Percentiles rank a stretch among this genome's conserved stretches.
phyloP scores from a whole-genome alignment of 352 stramenopile genomes.

The Phytopythium mirpurense region DNA sequence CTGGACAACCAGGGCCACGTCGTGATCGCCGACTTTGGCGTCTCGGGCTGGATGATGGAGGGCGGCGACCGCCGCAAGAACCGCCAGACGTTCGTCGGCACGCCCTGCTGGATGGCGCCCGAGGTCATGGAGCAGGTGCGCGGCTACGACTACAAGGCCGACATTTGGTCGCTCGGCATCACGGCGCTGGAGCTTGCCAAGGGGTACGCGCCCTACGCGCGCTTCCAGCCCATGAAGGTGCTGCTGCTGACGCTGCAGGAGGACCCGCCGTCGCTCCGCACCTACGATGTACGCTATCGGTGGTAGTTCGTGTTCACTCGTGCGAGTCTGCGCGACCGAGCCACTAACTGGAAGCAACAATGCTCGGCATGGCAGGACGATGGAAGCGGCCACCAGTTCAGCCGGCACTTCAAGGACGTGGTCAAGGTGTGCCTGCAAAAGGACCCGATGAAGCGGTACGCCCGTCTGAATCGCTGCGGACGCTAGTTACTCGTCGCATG shows the following conservation, averaged over 20 bases:
- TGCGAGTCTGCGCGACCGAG: neutral
- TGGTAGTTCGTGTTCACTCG: neutral
- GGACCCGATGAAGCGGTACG: constrained; percentile 77
- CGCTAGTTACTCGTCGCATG: too few species aligned
- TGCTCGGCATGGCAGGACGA: constrained; percentile 45
- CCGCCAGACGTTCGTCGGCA: constrained; percentile 98
- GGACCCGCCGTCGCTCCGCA: constrained; percentile 90
- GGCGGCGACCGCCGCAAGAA: constrained; percentile 91
- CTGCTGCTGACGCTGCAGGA: constrained; percentile 96
- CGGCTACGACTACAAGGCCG: constrained; percentile 95
- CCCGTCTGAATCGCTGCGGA: neutral
- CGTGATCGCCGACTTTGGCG: constrained; percentile 98
- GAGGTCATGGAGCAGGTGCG: constrained; percentile 91
- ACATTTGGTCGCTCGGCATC: constrained; percentile 99
- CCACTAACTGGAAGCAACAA: neutral
- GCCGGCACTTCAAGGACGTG: constrained; percentile 84
- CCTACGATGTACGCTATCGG: constrained; percentile 71
- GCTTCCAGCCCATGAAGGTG: constrained; percentile 98
- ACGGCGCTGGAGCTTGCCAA: constrained; percentile 98
- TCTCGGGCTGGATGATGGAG: constrained; percentile 98
- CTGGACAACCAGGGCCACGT: constrained; percentile 93
- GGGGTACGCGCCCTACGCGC: constrained; percentile 97
- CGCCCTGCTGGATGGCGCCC: constrained; percentile 95
- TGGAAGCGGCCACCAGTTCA: constrained; percentile 77
- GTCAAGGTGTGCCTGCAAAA: constrained; percentile 88